Conservation (phyloP, 139 green algal species). For the Coelastrella sp. region DNA sequence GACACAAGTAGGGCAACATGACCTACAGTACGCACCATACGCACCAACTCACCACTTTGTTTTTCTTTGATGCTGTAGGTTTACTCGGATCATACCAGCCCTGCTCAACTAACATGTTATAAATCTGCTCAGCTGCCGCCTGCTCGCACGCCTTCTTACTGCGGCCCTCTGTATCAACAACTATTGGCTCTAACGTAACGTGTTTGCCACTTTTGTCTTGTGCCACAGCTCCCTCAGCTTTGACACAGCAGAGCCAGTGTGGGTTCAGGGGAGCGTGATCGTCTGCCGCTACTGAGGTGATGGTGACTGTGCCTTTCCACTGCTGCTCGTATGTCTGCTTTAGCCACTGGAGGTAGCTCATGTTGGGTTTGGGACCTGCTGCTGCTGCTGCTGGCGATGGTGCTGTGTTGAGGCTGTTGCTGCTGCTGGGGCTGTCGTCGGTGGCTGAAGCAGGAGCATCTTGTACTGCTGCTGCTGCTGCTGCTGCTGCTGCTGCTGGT, state of each 20-base stretch:
- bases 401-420: too few relatives aligned
- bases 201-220: background rate
- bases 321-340: constrained; percentile 19
- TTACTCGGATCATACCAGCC: constrained; percentile 30
- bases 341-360: constrained; percentile 33
- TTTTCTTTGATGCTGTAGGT: background rate
- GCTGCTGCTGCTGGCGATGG: too few relatives aligned
- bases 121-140: background rate
- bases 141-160: constrained; percentile 30
- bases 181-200: background rate
- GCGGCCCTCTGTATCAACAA: background rate
- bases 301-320: constrained; percentile 26
- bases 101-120: background rate
- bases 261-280: constrained; percentile 1
- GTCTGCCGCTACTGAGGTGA: constrained; percentile 8
- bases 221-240: background rate
- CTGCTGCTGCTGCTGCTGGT: too few relatives aligned
- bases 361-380: too few relatives aligned
- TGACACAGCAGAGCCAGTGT: constrained; percentile 5
- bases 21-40: too few relatives aligned
- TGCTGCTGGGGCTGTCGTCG: too few relatives aligned
- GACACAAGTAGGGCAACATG: too few relatives aligned
- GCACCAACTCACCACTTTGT: constrained; percentile 36
- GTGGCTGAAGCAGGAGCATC: too few relatives aligned
- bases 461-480: too few relatives aligned